Base-by-base conservation (phyloP, 306 rosid genomes). In the Argentina anserina region DNA sequence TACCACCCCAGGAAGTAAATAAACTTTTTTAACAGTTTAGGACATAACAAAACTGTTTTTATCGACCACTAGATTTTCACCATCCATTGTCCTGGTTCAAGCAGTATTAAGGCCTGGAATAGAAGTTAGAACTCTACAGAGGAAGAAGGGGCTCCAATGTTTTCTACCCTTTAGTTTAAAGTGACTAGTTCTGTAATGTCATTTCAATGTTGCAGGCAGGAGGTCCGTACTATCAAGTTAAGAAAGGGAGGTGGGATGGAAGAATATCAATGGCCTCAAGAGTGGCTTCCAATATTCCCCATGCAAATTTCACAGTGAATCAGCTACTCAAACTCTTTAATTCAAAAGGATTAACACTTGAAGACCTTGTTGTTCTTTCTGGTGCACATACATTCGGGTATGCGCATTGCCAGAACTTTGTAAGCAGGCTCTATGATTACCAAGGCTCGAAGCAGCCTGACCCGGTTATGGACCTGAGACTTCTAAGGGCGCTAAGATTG, bases 181-280 rank as follows among this genome's bases (percentile, higher is more conserved):
- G 5, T 23, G 29, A 21, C 61, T 8, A 56, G 33, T 21, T 47
- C 10, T 31, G 26, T 28, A 17, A 69, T 47, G 34, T 13, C 3
- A 49, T 31, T 47, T 69, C 71, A 69, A 69, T 6, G n/a, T 49
- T 41, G 60, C 81, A 89, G 94, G 94, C 85, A 70, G 98, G 97
- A 56, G 98, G 98, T 17, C 98, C 98, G 4, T 86, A 85, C 79
- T 90, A 93, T 81, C 90, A 81, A 85, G 97, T 90, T 50, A 89
- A 75, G 80, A 89, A 87, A 47, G 98, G 98, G 18, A 84, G 97
- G 81, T 90, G 97, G 97, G 98, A 93, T 80, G 98, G 97, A 26
- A 93, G 73, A 78, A 78, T 81, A 76, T 93, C 98, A 71, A 81
- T 72, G 94, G 98, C 97, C 74, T 86, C 94, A 72, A 79, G 83